Conservation (phyloP, 805 yeast species). For the Starmera dryadoides region DNA sequence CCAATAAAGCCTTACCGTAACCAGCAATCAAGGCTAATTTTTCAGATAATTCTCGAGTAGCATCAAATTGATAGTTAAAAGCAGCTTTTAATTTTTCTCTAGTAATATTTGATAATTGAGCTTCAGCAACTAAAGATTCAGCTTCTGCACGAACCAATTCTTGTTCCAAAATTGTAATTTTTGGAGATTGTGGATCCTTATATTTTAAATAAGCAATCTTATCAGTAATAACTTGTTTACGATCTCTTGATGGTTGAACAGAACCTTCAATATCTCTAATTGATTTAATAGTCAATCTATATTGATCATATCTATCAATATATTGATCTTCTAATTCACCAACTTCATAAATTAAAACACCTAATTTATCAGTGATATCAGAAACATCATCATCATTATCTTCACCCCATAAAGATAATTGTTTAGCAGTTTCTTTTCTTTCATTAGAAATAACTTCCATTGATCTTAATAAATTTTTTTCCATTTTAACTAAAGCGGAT, state of each 20-base stretch:
- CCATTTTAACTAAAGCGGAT: slow-evolving; percentile 70
- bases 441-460: slow-evolving; percentile 72
- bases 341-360: slow-evolving; percentile 74
- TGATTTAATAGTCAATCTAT: slow-evolving; percentile 74
- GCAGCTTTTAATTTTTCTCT: slow-evolving; percentile 83
- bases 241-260: slow-evolving; percentile 83
- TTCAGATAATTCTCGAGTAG: slow-evolving; percentile 80
- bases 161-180: slow-evolving; percentile 75
- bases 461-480: slow-evolving; percentile 74
- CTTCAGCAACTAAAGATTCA: slow-evolving; percentile 86
- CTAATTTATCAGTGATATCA: slow-evolving; percentile 82
- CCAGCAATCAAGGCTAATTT: slow-evolving; percentile 83
- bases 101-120: slow-evolving; percentile 83
- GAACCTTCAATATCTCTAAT: slow-evolving; percentile 82
- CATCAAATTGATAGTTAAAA: slow-evolving; percentile 77
- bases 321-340: slow-evolving; percentile 85
- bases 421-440: slow-evolving; percentile 76
- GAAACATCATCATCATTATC: slow-evolving; percentile 80
- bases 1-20: slow-evolving; percentile 81
- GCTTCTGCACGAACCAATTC: slow-evolving; percentile 90
- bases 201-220: slow-evolving; percentile 78
- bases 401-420: slow-evolving; percentile 81
- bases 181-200: slow-evolving; percentile 78
- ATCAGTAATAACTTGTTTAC: slow-evolving; percentile 79
- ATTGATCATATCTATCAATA: slow-evolving; percentile 80